Conservation (phyloP, 179 eudicot genomes). For the Drosera spatulata region DNA sequence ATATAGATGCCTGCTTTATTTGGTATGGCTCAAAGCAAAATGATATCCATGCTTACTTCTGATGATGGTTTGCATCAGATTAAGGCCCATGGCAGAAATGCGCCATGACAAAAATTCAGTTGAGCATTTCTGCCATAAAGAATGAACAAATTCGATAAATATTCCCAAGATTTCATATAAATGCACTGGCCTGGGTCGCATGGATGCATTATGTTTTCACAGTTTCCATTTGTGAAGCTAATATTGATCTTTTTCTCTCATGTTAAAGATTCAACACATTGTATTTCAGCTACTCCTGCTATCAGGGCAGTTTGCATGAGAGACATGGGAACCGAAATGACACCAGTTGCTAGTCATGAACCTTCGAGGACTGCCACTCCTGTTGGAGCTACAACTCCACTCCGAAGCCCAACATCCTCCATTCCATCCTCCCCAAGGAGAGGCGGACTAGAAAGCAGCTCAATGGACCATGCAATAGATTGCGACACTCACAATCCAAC, state of each 20-base stretch:
- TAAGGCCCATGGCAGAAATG: too few relatives aligned
- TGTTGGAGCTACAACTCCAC: conserved; percentile 65
- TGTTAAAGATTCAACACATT: background rate
- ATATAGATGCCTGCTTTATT: too few relatives aligned
- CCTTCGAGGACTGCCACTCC: conserved; percentile 23
- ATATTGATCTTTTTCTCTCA: background rate
- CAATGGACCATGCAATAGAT: conserved; percentile 17
- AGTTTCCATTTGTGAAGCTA: background rate
- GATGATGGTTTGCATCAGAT: too few relatives aligned
- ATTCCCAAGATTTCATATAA: too few relatives aligned
- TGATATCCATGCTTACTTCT: too few relatives aligned
- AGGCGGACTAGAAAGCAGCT: conserved; percentile 37
- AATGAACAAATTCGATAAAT: too few relatives aligned
- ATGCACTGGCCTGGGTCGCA: too few relatives aligned
- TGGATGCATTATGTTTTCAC: too few relatives aligned
- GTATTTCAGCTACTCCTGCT: conserved; percentile 29
- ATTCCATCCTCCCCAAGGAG: conserved; percentile 78
- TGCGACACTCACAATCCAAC: conserved; percentile 8
- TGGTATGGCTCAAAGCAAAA: too few relatives aligned
- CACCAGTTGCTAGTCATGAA: conserved; percentile 84
- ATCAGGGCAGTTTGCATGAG: conserved; percentile 86
- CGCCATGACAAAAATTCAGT: too few relatives aligned
- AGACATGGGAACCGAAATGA: conserved; percentile 99
- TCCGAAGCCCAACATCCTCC: conserved; percentile 77
- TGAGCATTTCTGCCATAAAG: too few relatives aligned